Conservation (phyloP, 2,329 filamentous ascomycete genomes). For the Phyllosticta citrichinensis region DNA sequence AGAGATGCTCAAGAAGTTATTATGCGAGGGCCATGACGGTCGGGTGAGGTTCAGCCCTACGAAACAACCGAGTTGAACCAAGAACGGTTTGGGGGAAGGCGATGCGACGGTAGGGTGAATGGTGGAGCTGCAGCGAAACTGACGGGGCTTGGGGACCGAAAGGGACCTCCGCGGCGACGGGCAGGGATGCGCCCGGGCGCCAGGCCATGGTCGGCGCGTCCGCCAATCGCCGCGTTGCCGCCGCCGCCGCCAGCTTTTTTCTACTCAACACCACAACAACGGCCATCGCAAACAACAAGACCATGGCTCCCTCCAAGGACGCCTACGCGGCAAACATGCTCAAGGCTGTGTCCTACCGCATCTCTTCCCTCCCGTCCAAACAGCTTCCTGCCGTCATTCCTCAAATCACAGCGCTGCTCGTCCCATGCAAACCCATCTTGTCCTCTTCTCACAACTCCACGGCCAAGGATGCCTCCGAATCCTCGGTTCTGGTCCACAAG, state of each 20-base stretch:
- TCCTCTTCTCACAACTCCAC: constrained; percentile 50
- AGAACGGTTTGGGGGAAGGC: constrained; percentile 5
- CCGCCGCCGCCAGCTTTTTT: constrained; percentile 6
- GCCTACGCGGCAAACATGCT: constrained; percentile 1
- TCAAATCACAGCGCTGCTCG: constrained; percentile 50
- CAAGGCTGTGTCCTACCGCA: constrained; percentile 49
- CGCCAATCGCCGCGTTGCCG: neutral
- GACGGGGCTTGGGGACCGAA: neutral
- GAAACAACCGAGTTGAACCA: neutral
- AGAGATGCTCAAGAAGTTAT: neutral
- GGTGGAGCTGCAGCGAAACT: neutral
- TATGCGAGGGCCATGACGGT: neutral
- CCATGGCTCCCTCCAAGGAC: constrained; percentile 7
- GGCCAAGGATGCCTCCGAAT: constrained; percentile 54
- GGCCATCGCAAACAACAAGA: neutral
- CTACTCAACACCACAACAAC: neutral
- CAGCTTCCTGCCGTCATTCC: constrained; percentile 67
- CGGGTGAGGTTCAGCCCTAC: neutral
- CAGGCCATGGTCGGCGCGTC: neutral
- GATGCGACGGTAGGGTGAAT: neutral
- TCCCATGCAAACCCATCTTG: constrained; percentile 48
- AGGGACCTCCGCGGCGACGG: constrained; percentile 1
- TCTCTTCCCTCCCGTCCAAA: constrained; percentile 60
- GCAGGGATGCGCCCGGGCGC: constrained; percentile 7
- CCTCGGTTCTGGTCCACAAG: constrained; percentile 64